Base-by-base conservation (phyloP, 192 early-diverging fungal species). In the Spizellomyces sp. region DNA sequence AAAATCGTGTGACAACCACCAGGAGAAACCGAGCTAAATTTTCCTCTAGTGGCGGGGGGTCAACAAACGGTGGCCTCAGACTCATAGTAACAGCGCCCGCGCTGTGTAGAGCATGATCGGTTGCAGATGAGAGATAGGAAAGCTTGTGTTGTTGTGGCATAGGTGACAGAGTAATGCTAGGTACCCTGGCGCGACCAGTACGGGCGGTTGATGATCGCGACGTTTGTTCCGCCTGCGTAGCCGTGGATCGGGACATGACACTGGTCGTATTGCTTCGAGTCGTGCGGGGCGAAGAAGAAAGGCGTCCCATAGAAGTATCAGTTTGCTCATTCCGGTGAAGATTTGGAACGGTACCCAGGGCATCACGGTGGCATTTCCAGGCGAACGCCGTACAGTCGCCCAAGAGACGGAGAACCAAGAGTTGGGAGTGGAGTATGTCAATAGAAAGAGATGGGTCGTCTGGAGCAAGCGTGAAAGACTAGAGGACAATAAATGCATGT, bases 381-480 rank as follows among this genome's bases (percentile, higher is more conserved):
- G 93, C 85, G 62, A 89, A 89, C 45, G 91, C 88, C 89, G 94
- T 92, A 74, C 93, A 94, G 64, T 90, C 89, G 4, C 90, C 91
- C 27, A 95, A 77, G 48, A 97, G 82, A 64, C 90, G 84, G 59
- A 95, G 83, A 12, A 95, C 75, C 70, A 94, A 93, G 9, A 94
- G 82, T 75, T 95, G 94, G 15, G 93, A 94, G 71, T 97, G 92
- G 70, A 93, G 85, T 41, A 89, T 82, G 50, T 93, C 84, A 36
- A 79, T 70, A 5, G 90, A 84, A n/a, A 86, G 75, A 66, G 66
- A 67, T 17, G 86, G 80, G 52, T 91, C 90, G 22, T 77, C 47
- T 36, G 10, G 52, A 21, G 44, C 62, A 48, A 55, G 46, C 45
- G 65, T 52, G 67, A 62, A 56, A 54, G 50, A 75, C 63, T 45